Evolutionary conservation across 192 early-diverging fungal species (phyloP).

Genomic region (Chytriomyces confervae): DNA sequence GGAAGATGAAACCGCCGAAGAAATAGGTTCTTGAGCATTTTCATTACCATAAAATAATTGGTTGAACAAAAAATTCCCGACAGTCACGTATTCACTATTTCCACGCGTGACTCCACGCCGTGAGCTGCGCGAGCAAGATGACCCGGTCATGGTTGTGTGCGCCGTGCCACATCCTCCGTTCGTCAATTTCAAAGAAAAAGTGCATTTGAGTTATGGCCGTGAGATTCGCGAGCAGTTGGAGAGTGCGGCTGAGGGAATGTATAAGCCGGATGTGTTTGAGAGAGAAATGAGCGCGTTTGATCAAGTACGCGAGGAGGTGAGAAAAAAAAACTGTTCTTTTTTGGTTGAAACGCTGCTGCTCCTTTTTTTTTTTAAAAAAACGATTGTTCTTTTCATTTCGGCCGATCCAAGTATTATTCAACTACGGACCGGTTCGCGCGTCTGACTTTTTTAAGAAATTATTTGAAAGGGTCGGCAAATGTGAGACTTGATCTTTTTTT

Average conservation of each 20-base stretch:
- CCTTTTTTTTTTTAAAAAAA: neutral
- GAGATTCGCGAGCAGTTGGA: slow-evolving; percentile 33
- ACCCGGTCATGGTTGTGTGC: slow-evolving; percentile 45
- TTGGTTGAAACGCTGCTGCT: neutral
- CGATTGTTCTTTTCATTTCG: neutral
- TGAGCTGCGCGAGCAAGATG: slow-evolving; percentile 37
- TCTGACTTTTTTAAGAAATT: slow-evolving; percentile 34
- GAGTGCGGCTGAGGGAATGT: slow-evolving; percentile 1
- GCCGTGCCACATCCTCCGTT: slow-evolving; percentile 53
- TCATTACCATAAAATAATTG: neutral
- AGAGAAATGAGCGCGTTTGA: slow-evolving; percentile 30
- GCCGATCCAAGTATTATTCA: slow-evolving; percentile 21
- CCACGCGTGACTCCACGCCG: slow-evolving; percentile 49
- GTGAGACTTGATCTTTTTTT: slow-evolving; percentile 1
- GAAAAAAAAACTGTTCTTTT: neutral
- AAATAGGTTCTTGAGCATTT: slow-evolving; percentile 14
- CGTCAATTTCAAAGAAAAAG: slow-evolving; percentile 42
- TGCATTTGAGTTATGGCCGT: slow-evolving; percentile 42
- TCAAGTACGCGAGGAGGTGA: slow-evolving; percentile 20
- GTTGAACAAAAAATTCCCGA: neutral
- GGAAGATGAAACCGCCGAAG: slow-evolving; percentile 42
- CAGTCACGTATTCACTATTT: slow-evolving; percentile 49
- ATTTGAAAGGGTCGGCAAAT: slow-evolving; percentile 31
- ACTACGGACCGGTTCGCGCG: slow-evolving; percentile 27
- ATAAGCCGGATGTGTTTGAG: slow-evolving; percentile 21